Base-by-base conservation (phyloP, 768 basidiomycete genomes). In the Boletus insuetus region DNA sequence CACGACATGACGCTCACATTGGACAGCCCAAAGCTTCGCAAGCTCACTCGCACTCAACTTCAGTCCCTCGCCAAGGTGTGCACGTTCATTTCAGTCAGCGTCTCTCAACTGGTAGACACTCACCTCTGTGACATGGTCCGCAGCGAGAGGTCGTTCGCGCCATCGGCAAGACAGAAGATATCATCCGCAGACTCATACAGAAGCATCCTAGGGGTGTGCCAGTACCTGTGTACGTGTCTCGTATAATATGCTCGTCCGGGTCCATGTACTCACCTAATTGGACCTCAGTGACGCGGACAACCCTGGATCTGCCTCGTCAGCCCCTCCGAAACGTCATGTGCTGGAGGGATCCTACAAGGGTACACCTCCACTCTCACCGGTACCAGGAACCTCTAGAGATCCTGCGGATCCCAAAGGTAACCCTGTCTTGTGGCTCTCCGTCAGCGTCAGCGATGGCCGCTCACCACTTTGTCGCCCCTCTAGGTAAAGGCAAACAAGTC, bases 121-220 rank as follows among this genome's bases (percentile, higher is more conserved):
- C 3, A 50, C 38, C n/a, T 19, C 24, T 45, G 2, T 20, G 31
- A 38, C 32, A 35, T 35, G 34, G 11, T 35, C 22, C 46, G 1
- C 44, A 72, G 70, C 52, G 55, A 59, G 64, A 72, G 53, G 42
- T 54, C 13, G 35, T 71, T 19, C 60, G 60, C n/a, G 69, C 67
- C 0, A 53, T 64, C 17, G 67, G 59, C 3, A 69, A 67, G 57
- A 69, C 60, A 1, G 70, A 64, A 53, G 62, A 62, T 4, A 72
- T 69, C 22, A 66, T 70, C 40, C 54, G 55, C 37, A 54, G 62
- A 49, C 58, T 70, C 41, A 26, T 65, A 10, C 55, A 34, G 35
- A 72, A 67, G 24, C 58, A 66, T 43, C 71, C 70, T n/a, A 38
- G 34, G 24, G 69, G 70, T 0, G 63, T 69, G 0, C 70, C 69